Evolutionary conservation across 1,284 basidiomycete species (phyloP).

Genomic region (Ceratorhiza oryzae-sativae): DNA sequence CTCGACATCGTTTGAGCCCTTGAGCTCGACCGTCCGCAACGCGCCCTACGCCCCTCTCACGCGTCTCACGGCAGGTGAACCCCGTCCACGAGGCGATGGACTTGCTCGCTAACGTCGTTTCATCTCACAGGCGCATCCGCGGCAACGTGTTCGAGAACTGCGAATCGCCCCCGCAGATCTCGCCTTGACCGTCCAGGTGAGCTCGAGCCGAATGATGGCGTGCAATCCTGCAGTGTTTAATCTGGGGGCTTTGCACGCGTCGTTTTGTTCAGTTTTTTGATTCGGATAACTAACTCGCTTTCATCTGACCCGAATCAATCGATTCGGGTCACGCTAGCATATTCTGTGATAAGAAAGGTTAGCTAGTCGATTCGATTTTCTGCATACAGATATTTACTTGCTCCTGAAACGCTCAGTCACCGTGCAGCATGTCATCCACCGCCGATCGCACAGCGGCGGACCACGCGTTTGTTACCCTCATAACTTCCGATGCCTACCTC

Average conservation of each 20-base stretch:
- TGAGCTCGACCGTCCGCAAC: constrained; percentile 21
- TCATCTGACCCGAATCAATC: not conserved
- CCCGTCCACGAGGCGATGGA: not conserved
- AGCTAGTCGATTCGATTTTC: not conserved
- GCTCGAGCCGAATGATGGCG: not conserved
- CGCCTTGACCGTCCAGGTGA: not conserved
- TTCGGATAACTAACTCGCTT: not conserved
- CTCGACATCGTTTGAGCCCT: constrained; percentile 15
- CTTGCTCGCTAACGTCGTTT: not conserved
- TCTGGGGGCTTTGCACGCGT: not conserved
- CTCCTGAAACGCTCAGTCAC: not conserved
- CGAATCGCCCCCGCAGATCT: not conserved
- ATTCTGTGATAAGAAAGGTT: not conserved
- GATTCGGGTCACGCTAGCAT: not conserved
- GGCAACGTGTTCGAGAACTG: not conserved
- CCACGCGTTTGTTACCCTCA: constrained; percentile 82
- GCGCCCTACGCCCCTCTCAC: constrained; percentile 19
- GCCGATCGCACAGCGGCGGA: constrained; percentile 25
- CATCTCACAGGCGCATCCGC: not conserved
- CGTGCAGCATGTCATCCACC: not conserved
- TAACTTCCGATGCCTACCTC: constrained; percentile 90
- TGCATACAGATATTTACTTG: not conserved
- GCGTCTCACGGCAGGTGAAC: not conserved
- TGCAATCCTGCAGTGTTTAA: not conserved
- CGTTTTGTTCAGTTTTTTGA: not conserved